phyloP scores from a whole-genome alignment of 2,329 filamentous ascomycete genomes.

The Paracamarosporium sp. region DNA sequence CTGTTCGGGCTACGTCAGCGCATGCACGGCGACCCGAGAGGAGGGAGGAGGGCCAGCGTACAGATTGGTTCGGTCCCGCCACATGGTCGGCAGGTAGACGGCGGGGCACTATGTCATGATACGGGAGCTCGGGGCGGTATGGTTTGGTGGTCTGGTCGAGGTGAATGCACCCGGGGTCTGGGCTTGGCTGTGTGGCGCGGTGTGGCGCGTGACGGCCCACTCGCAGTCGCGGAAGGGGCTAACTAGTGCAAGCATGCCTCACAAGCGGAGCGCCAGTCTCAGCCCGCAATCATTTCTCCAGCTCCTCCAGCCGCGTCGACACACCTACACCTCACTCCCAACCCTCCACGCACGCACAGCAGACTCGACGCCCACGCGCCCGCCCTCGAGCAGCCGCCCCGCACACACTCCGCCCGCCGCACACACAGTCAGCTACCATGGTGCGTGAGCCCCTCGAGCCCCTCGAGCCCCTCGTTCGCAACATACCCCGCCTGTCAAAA shows the following conservation, averaged over 20 bases:
- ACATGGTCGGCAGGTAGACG: constrained; percentile 68
- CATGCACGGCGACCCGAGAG: constrained; percentile 14
- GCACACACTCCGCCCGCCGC: constrained; percentile 2
- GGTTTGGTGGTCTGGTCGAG: neutral
- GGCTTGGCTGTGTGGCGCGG: constrained; percentile 1
- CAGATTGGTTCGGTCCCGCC: constrained; percentile 99
- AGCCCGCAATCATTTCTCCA: constrained; percentile 29
- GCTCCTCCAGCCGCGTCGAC: constrained; percentile 35
- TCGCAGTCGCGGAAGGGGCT: constrained; percentile 4
- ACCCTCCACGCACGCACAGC: neutral
- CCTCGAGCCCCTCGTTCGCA: constrained; percentile 23
- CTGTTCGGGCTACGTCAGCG: constrained; percentile 59
- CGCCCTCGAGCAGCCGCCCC: constrained; percentile 3
- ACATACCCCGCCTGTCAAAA: constrained; percentile 47
- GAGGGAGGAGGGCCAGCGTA: constrained; percentile 55
- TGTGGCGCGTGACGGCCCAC: neutral
- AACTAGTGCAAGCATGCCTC: constrained; percentile 5
- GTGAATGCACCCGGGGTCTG: neutral
- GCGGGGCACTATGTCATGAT: constrained; percentile 40
- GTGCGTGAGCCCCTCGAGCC: constrained; percentile 41
- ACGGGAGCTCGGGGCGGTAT: constrained; percentile 9
- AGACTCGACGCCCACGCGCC: constrained; percentile 7
- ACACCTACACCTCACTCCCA: constrained; percentile 28
- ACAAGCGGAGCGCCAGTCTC: constrained; percentile 7
- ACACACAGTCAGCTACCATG: constrained; percentile 37